phyloP scores from a whole-genome alignment of 306 rosid genomes.

The Cucurbita pepo region DNA sequence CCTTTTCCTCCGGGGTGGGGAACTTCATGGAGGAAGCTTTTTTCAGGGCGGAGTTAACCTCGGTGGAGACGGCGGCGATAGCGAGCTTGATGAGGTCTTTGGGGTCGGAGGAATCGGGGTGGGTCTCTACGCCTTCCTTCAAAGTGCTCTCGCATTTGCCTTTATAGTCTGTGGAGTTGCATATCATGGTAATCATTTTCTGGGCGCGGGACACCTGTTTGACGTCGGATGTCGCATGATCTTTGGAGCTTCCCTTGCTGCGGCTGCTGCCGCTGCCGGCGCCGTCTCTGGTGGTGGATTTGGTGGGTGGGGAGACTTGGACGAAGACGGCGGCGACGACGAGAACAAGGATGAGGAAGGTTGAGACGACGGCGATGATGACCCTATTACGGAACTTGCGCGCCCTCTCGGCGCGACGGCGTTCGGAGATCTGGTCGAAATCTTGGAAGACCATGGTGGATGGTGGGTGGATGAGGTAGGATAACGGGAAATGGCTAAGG shows the following conservation, averaged over 20 bases:
- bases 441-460: conserved; percentile 66
- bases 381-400: conserved; percentile 30
- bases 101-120: conserved; percentile 17
- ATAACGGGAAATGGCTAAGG: conserved; percentile 34
- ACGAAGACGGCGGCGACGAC: conserved; percentile 9
- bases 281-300: background rate
- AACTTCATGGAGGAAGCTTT: conserved; percentile 14
- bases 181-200: conserved; percentile 24
- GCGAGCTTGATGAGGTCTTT: conserved; percentile 41
- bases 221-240: background rate
- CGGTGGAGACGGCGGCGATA: conserved; percentile 17
- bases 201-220: background rate
- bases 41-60: conserved; percentile 27
- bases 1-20: conserved; percentile 22
- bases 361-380: conserved; percentile 19
- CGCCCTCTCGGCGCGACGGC: conserved; percentile 37
- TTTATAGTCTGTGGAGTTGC: conserved; percentile 37
- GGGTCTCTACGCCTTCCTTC: background rate
- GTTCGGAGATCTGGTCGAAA: conserved; percentile 57
- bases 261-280: no score
- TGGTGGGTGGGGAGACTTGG: conserved; percentile 4
- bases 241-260: background rate
- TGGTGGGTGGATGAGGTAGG: background rate
- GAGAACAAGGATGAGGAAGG: conserved; percentile 15
- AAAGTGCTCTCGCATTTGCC: conserved; percentile 39